Percentiles rank a stretch among this genome's conserved stretches.
Evolutionary conservation across 2,329 filamentous ascomycete genomes (phyloP).

Genomic region (Colletotrichum simmondsii): DNA sequence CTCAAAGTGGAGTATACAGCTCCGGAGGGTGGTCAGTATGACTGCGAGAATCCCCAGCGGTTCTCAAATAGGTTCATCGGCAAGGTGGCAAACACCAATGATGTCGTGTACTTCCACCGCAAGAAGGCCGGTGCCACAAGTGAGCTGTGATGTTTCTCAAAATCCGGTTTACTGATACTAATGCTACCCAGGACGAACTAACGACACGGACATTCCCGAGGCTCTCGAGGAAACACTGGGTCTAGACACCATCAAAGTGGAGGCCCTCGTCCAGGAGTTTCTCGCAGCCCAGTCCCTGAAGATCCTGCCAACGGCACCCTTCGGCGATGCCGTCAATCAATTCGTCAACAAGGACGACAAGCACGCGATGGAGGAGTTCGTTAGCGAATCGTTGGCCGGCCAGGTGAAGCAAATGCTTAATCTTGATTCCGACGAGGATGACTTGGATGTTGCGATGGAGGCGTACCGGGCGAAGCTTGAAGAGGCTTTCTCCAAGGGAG

Average conservation of each 20-base stretch:
- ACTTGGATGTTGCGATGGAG: slow-evolving; percentile 80
- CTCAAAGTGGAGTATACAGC: slow-evolving; percentile 92
- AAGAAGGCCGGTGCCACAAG: slow-evolving; percentile 76
- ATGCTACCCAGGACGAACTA: slow-evolving; percentile 47
- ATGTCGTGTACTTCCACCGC: slow-evolving; percentile 92
- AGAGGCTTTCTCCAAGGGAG: slow-evolving; percentile 74
- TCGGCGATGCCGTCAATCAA: slow-evolving; percentile 91
- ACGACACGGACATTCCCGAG: slow-evolving; percentile 70
- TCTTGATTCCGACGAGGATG: slow-evolving; percentile 74
- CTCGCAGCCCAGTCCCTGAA: slow-evolving; percentile 88
- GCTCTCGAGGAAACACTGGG: slow-evolving; percentile 70
- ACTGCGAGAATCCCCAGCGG: slow-evolving; percentile 94
- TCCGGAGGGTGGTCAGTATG: slow-evolving; percentile 85
- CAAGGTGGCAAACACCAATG: slow-evolving; percentile 93
- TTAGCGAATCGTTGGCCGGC: slow-evolving; percentile 75
- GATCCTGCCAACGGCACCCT: slow-evolving; percentile 90
- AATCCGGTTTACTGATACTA: background rate
- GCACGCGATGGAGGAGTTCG: slow-evolving; percentile 86
- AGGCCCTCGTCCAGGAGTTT: slow-evolving; percentile 88
- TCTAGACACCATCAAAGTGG: slow-evolving; percentile 85
- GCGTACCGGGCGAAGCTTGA: slow-evolving; percentile 77
- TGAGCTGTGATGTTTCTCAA: slow-evolving; percentile 42
- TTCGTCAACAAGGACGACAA: slow-evolving; percentile 97
- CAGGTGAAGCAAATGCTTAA: slow-evolving; percentile 78
- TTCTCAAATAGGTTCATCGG: slow-evolving; percentile 93